Evolutionary conservation across 116 monocot genomes (phyloP).

Genomic region (Cymodocea nodosa): DNA sequence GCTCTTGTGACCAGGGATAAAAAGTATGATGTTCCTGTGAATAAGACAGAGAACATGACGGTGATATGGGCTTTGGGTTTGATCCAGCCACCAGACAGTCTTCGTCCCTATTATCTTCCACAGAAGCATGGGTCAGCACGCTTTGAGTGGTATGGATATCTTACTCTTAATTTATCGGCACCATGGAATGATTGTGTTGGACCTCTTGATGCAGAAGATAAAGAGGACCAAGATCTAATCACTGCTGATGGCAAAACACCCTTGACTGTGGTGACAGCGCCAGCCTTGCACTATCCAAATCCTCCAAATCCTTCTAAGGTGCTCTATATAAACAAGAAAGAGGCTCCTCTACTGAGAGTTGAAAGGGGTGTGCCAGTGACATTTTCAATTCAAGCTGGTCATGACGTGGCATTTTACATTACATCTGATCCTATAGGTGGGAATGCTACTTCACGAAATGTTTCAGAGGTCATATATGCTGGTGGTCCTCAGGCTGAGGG

Average conservation of each 20-base stretch:
- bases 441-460: slow-evolving; percentile 56
- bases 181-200: slow-evolving; percentile 40
- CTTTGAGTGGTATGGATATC: slow-evolving; percentile 35
- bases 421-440: slow-evolving; percentile 91
- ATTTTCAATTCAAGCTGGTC: slow-evolving; percentile 89
- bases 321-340: slow-evolving; percentile 89
- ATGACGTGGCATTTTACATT: slow-evolving; percentile 77
- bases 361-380: slow-evolving; percentile 89
- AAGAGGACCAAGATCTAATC: slow-evolving; percentile 78
- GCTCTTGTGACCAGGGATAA: slow-evolving; percentile 40
- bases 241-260: slow-evolving; percentile 63
- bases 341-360: slow-evolving; percentile 68
- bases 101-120: slow-evolving; percentile 66
- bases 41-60: slow-evolving; percentile 39
- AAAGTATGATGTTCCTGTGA: slow-evolving; percentile 63
- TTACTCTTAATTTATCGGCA: slow-evolving; percentile 53
- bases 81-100: slow-evolving; percentile 59
- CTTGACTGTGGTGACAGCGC: slow-evolving; percentile 52
- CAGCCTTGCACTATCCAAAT: slow-evolving; percentile 73
- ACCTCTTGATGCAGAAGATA: slow-evolving; percentile 75
- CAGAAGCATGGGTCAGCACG: slow-evolving; percentile 52
- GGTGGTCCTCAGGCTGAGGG: slow-evolving; percentile 64
- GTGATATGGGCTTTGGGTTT: slow-evolving; percentile 81
- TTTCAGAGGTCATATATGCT: slow-evolving; percentile 59
- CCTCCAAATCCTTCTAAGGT: slow-evolving; percentile 81